These are phyloP conservation scores for Thalia dealbata DNA, from an alignment of 176 grass and related monocot species.

Conservation along the genomic window DNA sequence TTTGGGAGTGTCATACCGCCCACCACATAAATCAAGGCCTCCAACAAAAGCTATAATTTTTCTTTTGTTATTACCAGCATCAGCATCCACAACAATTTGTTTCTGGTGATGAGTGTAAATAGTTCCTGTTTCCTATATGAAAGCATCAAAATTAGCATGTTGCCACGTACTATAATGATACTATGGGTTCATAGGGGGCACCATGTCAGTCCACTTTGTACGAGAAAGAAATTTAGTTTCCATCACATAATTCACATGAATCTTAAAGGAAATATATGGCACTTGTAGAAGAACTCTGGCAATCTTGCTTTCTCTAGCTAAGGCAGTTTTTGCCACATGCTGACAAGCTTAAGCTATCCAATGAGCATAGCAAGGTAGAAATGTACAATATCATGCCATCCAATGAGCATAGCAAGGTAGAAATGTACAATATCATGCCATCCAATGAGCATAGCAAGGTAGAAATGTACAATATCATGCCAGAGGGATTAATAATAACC, in stretches of 20 bases:
- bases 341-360: background rate
- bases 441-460: background rate
- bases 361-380: background rate
- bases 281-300: background rate
- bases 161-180: background rate
- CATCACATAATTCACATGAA: background rate
- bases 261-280: background rate
- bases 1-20: slow-evolving; percentile 69
- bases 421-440: too few relatives aligned
- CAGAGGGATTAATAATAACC: background rate
- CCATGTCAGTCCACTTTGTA: background rate
- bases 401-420: background rate
- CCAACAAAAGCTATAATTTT: slow-evolving; percentile 94
- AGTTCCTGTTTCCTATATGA: slow-evolving; percentile 76
- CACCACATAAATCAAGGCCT: slow-evolving; percentile 93
- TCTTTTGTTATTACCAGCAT: slow-evolving; percentile 70
- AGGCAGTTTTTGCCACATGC: background rate
- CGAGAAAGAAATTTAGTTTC: background rate
- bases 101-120: slow-evolving; percentile 99
- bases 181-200: background rate
- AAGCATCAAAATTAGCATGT: background rate
- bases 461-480: background rate
- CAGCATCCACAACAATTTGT: slow-evolving; percentile 88
- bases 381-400: too few relatives aligned
- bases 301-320: background rate